These are phyloP conservation scores for Pachysolen tannophilus DNA, from an alignment of 805 yeast species.

Conservation along the genomic window DNA sequence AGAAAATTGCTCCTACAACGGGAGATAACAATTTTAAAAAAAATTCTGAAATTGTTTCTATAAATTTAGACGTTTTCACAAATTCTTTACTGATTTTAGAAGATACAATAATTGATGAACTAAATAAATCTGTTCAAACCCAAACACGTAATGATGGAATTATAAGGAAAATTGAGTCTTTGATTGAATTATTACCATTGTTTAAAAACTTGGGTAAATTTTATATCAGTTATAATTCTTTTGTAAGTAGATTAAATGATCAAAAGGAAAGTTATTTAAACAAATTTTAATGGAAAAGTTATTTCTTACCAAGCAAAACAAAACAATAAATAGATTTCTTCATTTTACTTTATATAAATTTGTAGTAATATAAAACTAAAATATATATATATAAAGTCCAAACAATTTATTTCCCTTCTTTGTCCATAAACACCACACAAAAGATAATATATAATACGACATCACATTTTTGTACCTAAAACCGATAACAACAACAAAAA, in stretches of 20 bases:
- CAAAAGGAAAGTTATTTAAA: slow-evolving; percentile 26
- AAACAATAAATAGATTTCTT: too few species aligned
- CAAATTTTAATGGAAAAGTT: slow-evolving; percentile 2
- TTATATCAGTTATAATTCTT: slow-evolving; percentile 39
- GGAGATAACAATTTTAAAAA: neutral
- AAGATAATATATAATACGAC: too few species aligned
- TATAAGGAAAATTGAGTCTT: slow-evolving; percentile 34
- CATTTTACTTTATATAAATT: too few species aligned
- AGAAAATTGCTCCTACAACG: slow-evolving; percentile 4
- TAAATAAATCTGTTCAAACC: slow-evolving; percentile 24
- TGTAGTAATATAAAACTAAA: too few species aligned
- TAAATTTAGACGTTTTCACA: slow-evolving; percentile 20
- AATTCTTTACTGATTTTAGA: slow-evolving; percentile 35
- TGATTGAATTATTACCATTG: slow-evolving; percentile 41
- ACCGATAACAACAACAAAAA: too few species aligned
- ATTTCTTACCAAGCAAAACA: too few species aligned
- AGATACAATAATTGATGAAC: slow-evolving; percentile 35
- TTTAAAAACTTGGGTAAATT: slow-evolving; percentile 47
- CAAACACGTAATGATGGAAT: slow-evolving; percentile 26
- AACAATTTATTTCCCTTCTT: too few species aligned
- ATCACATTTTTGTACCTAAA: too few species aligned
- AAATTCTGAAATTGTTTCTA: slow-evolving; percentile 9
- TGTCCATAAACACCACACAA: too few species aligned
- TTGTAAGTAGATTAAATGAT: slow-evolving; percentile 31
- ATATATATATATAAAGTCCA: too few species aligned